Percentiles rank a stretch among this genome's conserved stretches.
phyloP scores from a whole-genome alignment of 768 basidiomycete species.

The Boletus speciosus region DNA sequence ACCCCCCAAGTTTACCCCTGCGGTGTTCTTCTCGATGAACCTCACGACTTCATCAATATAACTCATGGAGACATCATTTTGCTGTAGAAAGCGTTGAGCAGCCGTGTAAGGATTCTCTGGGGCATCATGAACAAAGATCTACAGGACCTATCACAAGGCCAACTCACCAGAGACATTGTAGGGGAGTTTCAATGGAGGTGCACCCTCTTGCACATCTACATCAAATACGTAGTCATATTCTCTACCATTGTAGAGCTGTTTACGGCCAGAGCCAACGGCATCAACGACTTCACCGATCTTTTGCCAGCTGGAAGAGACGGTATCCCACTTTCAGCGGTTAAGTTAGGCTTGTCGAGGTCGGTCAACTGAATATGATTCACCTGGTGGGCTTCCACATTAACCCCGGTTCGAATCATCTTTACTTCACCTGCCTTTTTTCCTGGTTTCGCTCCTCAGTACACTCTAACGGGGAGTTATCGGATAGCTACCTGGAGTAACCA shows the following conservation, averaged over 20 bases:
- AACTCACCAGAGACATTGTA: slow-evolving; percentile 81
- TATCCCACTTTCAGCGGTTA: slow-evolving; percentile 70
- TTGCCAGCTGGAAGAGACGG: slow-evolving; percentile 65
- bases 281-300: slow-evolving; percentile 97
- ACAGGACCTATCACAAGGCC: neutral
- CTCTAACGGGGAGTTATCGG: neutral
- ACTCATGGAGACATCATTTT: slow-evolving; percentile 75
- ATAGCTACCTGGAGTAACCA: slow-evolving; percentile 59
- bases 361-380: slow-evolving; percentile 37
- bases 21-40: slow-evolving; percentile 92
- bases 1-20: slow-evolving; percentile 66
- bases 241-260: slow-evolving; percentile 87
- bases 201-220: slow-evolving; percentile 92
- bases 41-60: slow-evolving; percentile 88
- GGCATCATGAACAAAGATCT: slow-evolving; percentile 1
- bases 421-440: slow-evolving; percentile 95
- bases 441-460: slow-evolving; percentile 25
- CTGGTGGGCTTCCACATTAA: slow-evolving; percentile 87
- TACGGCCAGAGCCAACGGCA: slow-evolving; percentile 85
- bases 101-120: slow-evolving; percentile 88
- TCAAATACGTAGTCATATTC: slow-evolving; percentile 99
- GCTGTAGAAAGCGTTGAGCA: slow-evolving; percentile 82
- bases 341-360: neutral
- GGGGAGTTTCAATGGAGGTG: slow-evolving; percentile 89
- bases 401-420: slow-evolving; percentile 81